phyloP scores from a whole-genome alignment of 768 basidiomycete species.

The Lepiota brunneoincarnata region DNA sequence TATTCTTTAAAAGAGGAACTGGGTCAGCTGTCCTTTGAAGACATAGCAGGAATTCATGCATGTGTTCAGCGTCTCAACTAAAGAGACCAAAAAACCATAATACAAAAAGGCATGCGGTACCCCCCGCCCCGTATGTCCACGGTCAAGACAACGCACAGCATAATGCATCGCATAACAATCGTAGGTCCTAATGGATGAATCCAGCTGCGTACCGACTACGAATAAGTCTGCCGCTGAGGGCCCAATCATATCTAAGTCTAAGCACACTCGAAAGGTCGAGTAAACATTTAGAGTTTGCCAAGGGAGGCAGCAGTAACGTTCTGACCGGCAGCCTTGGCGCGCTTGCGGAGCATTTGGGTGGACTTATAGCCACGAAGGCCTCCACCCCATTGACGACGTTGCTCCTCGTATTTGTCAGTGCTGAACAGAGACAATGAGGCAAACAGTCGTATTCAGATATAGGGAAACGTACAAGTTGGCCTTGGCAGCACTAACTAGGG shows the following conservation, averaged over 20 bases:
- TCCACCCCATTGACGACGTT: conserved; percentile 93
- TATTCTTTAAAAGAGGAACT: conserved; percentile 75
- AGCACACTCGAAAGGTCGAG: background rate
- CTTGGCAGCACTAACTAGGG: conserved; percentile 89
- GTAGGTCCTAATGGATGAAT: background rate
- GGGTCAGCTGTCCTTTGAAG: conserved; percentile 57
- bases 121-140: conserved; percentile 4
- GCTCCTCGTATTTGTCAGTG: conserved; percentile 91
- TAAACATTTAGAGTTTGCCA: conserved; percentile 59
- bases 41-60: background rate
- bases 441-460: background rate
- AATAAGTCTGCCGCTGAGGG: background rate
- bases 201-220: conserved; percentile 4
- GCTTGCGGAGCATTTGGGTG: conserved; percentile 88
- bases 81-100: background rate
- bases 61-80: background rate
- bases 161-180: conserved; percentile 3
- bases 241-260: background rate
- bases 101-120: conserved; percentile 4
- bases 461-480: conserved; percentile 85
- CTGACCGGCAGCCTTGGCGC: conserved; percentile 88
- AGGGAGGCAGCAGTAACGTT: conserved; percentile 51
- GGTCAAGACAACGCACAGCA: background rate
- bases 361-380: conserved; percentile 95
- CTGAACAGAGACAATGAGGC: conserved; percentile 31